A percentile compares a stretch with the other conserved stretches of the same genome.
Evolutionary conservation across 2,329 filamentous ascomycete genomes (phyloP).

Genomic region (Fusarium metavorans): DNA sequence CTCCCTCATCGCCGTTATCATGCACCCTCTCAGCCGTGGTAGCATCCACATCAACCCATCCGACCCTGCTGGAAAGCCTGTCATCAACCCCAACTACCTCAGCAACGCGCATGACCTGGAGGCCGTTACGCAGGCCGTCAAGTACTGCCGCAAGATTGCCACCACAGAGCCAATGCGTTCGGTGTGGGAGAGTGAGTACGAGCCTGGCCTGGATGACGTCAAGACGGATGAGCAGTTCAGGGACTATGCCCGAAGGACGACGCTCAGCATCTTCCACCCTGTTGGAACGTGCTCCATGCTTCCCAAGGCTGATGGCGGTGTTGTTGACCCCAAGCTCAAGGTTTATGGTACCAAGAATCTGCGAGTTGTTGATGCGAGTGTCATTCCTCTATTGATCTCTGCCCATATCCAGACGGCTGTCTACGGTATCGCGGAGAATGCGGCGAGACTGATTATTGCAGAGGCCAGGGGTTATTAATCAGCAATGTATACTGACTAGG

Average conservation of each 20-base stretch:
- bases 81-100: constrained; percentile 42
- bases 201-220: constrained; percentile 40
- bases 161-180: constrained; percentile 47
- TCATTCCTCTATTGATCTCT: constrained; percentile 58
- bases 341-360: constrained; percentile 63
- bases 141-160: constrained; percentile 49
- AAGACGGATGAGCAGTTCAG: constrained; percentile 33
- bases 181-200: constrained; percentile 49
- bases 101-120: constrained; percentile 47
- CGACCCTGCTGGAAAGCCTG: constrained; percentile 31
- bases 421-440: constrained; percentile 65
- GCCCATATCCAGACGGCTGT: constrained; percentile 64
- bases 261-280: constrained; percentile 51
- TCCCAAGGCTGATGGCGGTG: constrained; percentile 57
- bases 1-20: constrained; percentile 67
- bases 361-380: constrained; percentile 49
- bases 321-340: constrained; percentile 56
- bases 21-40: constrained; percentile 65
- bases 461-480: neutral
- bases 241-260: constrained; percentile 29
- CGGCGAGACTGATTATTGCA: constrained; percentile 46
- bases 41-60: constrained; percentile 38
- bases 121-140: constrained; percentile 48
- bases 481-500: neutral
- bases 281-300: constrained; percentile 61